Conservation (phyloP, 2,329 filamentous ascomycete genomes). For the Emergomyces pasteurianus region DNA sequence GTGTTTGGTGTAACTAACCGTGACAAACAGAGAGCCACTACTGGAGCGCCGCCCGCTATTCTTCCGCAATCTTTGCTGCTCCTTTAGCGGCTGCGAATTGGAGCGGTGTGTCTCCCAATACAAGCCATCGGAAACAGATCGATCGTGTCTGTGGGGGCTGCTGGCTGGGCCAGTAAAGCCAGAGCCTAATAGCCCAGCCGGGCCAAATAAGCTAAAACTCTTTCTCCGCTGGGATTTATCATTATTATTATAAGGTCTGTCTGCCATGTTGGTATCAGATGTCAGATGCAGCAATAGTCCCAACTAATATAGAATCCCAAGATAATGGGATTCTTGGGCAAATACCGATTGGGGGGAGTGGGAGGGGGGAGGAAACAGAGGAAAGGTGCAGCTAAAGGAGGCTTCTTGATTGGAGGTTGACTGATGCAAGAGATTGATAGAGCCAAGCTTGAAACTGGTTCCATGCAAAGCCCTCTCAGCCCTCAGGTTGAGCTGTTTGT, state of each 20-base stretch:
- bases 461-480: neutral
- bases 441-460: neutral
- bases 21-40: constrained; percentile 8
- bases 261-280: constrained; percentile 11
- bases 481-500: neutral
- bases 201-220: constrained; percentile 22
- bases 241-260: constrained; percentile 4
- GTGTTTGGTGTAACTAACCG: constrained; percentile 2
- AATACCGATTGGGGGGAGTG: neutral
- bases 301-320: neutral
- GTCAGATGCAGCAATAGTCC: neutral
- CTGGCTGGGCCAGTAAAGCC: neutral
- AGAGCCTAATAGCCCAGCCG: constrained; percentile 9
- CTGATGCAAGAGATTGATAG: neutral
- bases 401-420: neutral
- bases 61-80: neutral
- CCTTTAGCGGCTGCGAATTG: neutral
- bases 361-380: neutral
- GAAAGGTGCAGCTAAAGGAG: neutral
- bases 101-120: constrained; percentile 10
- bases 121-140: constrained; percentile 27
- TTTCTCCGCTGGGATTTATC: constrained; percentile 20
- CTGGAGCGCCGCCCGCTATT: constrained; percentile 5
- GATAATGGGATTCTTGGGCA: neutral
- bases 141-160: constrained; percentile 17